These are phyloP conservation scores for Melanogaster broomeanus DNA, from an alignment of 768 basidiomycete genomes.

Conservation along the genomic window DNA sequence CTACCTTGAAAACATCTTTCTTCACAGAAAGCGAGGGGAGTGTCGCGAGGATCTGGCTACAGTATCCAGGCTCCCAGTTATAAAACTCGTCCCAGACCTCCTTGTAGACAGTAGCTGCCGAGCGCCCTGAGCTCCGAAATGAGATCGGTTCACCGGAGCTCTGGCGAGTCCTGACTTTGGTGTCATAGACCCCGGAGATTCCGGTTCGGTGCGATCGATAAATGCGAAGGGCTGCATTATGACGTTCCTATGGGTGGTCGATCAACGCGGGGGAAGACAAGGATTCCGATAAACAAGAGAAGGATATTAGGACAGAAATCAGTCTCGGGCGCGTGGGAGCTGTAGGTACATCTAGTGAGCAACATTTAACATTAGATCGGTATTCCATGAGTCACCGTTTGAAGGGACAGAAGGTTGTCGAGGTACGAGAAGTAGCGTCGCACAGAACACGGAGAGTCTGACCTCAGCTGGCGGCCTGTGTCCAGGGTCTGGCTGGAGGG, in stretches of 20 bases:
- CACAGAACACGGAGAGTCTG: too few species aligned
- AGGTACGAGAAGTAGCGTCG: too few species aligned
- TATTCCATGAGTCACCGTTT: too few species aligned
- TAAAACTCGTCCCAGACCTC: conserved; percentile 49
- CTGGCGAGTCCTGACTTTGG: neutral
- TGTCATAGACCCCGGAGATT: conserved; percentile 7
- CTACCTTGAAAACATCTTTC: conserved; percentile 13
- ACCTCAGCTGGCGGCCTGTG: too few species aligned
- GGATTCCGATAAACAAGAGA: too few species aligned
- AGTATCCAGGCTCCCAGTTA: conserved; percentile 40
- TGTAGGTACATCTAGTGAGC: too few species aligned
- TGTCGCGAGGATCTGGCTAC: conserved; percentile 23
- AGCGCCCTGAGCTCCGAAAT: conserved; percentile 16
- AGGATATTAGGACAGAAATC: too few species aligned
- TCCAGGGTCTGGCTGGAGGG: too few species aligned
- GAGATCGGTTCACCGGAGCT: neutral
- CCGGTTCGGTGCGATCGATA: conserved; percentile 27
- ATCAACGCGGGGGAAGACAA: too few species aligned
- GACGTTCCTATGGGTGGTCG: neutral
- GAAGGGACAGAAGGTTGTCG: too few species aligned
- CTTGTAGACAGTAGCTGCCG: conserved; percentile 35
- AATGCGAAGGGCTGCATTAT: conserved; percentile 18
- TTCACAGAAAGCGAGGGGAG: conserved; percentile 11
- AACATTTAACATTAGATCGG: too few species aligned
- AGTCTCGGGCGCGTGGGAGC: too few species aligned